Evolutionary conservation across 176 grass and related monocot genomes (phyloP).

Genomic region (Olyra latifolia): DNA sequence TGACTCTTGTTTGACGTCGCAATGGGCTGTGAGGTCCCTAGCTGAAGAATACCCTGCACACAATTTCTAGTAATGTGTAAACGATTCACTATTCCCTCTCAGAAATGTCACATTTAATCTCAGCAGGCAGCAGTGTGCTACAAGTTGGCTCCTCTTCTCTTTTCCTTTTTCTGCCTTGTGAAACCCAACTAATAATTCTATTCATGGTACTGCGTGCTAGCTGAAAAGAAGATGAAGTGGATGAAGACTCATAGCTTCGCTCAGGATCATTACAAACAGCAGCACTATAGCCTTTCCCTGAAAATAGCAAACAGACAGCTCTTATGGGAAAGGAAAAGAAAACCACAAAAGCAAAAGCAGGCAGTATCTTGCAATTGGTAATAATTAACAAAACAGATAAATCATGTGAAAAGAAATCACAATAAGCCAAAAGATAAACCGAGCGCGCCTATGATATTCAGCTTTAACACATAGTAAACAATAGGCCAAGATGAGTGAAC

Average conservation of each 20-base stretch:
- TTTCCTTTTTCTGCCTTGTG: slow-evolving; percentile 13
- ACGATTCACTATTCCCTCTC: neutral
- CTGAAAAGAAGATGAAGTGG: neutral
- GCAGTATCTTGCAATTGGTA: neutral
- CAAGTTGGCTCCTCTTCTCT: neutral
- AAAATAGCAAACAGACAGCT: neutral
- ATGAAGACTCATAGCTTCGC: neutral
- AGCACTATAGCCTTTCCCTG: neutral
- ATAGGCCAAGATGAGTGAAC: neutral
- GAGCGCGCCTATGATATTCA: neutral
- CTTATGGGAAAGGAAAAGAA: neutral
- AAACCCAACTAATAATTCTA: no score
- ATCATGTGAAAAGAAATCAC: neutral
- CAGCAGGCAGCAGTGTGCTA: neutral
- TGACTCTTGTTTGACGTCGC: neutral
- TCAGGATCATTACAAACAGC: neutral
- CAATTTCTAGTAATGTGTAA: slow-evolving; percentile 5
- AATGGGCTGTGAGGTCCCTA: neutral
- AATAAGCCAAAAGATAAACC: neutral
- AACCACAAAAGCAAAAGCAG: neutral
- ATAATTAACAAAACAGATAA: neutral
- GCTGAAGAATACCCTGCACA: neutral
- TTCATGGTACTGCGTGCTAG: no score
- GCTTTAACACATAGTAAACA: neutral
- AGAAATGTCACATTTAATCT: neutral